Base-by-base conservation (phyloP, 2,329 filamentous ascomycete genomes). In the Gremmenia infestans region DNA sequence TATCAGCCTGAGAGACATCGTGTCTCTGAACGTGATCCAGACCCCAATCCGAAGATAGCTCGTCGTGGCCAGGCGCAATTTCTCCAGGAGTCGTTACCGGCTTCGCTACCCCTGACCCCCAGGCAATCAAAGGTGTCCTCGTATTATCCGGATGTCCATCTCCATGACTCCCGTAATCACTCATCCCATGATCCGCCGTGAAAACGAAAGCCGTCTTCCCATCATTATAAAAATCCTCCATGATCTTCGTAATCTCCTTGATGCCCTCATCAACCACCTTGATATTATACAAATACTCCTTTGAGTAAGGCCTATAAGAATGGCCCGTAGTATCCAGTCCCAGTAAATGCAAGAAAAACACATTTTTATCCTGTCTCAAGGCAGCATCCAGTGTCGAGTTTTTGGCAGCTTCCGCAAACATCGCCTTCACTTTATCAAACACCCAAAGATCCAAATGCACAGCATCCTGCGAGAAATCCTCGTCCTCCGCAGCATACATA, bases 111-210 rank as follows among this genome's bases (percentile, higher is more conserved):
- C 94, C 94, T 53, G 94, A 91, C 11, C 94, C 94, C 94, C 94
- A 99, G 2, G 82, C 86, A 63, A 99, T 89, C 35, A 99, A 76
- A 0, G 94, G 94, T 0, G 94, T 99, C 50, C 94, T 83, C 3
- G 94, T 99, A 67, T 97, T 99, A 71, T 99, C 89, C 0, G 94
- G 94, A 72, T 99, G 92, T 7, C 94, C 94, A 71, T 99, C 94
- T 39, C 95, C 95, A 71, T 99, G 95, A 65, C 92, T 97, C n/a
- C 95, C 94, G 87, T 89, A 97, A 72, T 99, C 94, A 68, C 91
- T 97, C 94, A 99, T 99, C 17, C 94, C 94, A 71, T 99, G 94
- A 68, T 99, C 94, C 7, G 94, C 94, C 1, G 95, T 99, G 70
- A 99, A 99, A 15, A 99, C 83, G 70, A 93, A 99, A 0, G 95